A percentile compares a stretch with the other conserved stretches of the same genome.
Conservation (phyloP, 2,329 filamentous ascomycete species). For the Cordyceps cateniannulata region DNA sequence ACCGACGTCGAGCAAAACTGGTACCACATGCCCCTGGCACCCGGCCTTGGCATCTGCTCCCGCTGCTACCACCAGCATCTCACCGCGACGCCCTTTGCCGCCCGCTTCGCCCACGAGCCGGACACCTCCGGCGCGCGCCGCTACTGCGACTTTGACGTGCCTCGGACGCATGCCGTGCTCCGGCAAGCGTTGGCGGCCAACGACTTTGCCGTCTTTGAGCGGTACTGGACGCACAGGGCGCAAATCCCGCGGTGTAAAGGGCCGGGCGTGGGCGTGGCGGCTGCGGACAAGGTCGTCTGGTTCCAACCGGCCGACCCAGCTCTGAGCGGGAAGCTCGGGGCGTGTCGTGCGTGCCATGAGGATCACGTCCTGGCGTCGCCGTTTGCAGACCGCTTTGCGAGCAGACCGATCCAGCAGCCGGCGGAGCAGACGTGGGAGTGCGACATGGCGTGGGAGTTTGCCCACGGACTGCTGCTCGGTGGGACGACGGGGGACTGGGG, state of each 20-base stretch:
- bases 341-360: background rate
- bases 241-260: background rate
- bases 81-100: background rate
- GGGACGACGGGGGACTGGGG: background rate
- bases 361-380: background rate
- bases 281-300: background rate
- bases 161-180: background rate
- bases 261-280: background rate
- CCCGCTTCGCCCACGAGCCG: background rate
- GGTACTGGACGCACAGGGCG: background rate
- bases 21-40: background rate
- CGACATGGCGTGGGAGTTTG: conserved; percentile 1
- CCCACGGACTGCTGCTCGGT: background rate
- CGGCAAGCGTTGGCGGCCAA: background rate
- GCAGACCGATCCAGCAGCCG: background rate
- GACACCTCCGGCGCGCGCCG: background rate
- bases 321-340: background rate
- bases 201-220: background rate
- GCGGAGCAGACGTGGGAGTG: background rate
- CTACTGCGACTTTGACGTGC: conserved; percentile 3
- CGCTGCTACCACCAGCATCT: background rate
- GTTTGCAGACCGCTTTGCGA: background rate
- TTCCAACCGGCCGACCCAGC: background rate
- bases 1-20: conserved; percentile 10
- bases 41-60: background rate